Percentiles rank a stretch among this genome's conserved stretches.
Evolutionary conservation across 495 filamentous ascomycete genomes (phyloP).

Genomic region (Podospora didyma): DNA sequence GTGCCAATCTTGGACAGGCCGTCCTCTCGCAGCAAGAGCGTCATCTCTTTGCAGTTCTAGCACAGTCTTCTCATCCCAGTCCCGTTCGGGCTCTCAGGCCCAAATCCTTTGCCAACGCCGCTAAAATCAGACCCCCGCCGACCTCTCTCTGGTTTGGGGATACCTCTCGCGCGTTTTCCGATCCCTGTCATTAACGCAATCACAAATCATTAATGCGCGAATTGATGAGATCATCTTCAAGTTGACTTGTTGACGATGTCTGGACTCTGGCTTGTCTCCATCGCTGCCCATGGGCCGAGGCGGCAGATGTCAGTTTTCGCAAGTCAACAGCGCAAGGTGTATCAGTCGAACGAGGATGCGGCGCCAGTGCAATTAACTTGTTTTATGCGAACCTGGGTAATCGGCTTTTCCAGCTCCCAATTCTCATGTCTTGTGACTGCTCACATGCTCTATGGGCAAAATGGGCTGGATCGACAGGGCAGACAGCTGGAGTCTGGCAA

Average conservation of each 20-base stretch:
- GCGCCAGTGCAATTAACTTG: no score
- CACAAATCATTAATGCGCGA: constrained; percentile 2
- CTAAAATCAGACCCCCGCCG: no score
- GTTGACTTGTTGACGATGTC: background rate
- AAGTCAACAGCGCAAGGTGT: background rate
- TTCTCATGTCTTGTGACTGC: background rate
- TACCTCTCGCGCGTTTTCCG: background rate
- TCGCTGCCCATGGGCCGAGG: background rate
- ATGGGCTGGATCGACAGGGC: constrained; percentile 16
- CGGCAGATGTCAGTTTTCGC: background rate
- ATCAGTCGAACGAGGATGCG: no score
- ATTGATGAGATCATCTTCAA: constrained; percentile 11
- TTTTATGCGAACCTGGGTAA: no score
- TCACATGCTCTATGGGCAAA: no score
- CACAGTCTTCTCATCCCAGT: no score
- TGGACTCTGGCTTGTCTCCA: background rate
- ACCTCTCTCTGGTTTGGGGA: background rate
- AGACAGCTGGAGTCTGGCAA: background rate
- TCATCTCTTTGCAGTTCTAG: no score
- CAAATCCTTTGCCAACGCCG: no score
- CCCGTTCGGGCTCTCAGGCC: no score
- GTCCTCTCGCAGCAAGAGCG: no score
- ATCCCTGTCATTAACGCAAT: background rate
- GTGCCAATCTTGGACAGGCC: background rate
- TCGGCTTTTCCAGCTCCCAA: no score